A percentile compares a stretch with the other conserved stretches of the same genome.
phyloP scores from a whole-genome alignment of 257 asterid species.

The Nicotiana undulata region DNA sequence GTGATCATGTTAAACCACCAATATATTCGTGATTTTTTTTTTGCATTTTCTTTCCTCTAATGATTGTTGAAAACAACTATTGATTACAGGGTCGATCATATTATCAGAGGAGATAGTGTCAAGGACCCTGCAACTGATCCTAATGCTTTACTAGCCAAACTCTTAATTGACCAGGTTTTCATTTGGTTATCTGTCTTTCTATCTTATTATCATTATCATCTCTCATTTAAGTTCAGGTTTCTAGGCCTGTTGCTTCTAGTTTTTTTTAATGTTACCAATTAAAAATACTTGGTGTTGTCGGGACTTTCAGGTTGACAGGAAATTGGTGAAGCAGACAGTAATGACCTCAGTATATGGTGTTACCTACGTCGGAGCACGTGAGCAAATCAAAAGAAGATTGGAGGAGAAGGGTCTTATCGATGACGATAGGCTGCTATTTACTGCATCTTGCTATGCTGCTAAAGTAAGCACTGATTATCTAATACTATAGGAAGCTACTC shows the following conservation, averaged over 20 bases:
- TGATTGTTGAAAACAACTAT: constrained; percentile 1
- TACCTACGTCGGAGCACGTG: constrained; percentile 95
- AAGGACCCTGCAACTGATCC: constrained; percentile 71
- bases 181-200: neutral
- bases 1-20: neutral
- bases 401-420: constrained; percentile 83
- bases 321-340: constrained; percentile 92
- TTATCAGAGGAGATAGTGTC: constrained; percentile 67
- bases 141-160: constrained; percentile 65
- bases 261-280: constrained; percentile 16
- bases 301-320: constrained; percentile 78
- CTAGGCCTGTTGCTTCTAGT: neutral
- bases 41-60: neutral
- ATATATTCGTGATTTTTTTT: neutral
- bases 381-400: constrained; percentile 80
- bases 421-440: constrained; percentile 66
- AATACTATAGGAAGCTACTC: neutral
- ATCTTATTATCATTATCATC: neutral
- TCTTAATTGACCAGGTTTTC: constrained; percentile 71
- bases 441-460: constrained; percentile 90
- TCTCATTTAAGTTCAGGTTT: neutral
- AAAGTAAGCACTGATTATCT: constrained; percentile 42
- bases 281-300: constrained; percentile 12
- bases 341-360: constrained; percentile 99
- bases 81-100: constrained; percentile 64